These are phyloP conservation scores for Penicillium sumatraense DNA, from an alignment of 2,329 filamentous ascomycete species.

Conservation along the genomic window DNA sequence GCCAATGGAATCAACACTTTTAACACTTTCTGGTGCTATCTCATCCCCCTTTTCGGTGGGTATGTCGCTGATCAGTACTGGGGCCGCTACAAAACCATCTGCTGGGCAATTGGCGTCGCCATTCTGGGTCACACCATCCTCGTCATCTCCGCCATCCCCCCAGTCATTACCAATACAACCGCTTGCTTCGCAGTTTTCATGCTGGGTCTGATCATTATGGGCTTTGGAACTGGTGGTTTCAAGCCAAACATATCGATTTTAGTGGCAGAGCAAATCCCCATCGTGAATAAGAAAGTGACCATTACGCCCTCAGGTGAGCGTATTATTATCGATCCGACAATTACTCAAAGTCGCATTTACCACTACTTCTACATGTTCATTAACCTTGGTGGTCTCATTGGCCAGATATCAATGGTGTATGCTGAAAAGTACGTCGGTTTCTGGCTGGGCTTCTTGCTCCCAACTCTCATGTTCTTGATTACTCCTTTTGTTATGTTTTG, in stretches of 20 bases:
- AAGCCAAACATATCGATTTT: slow-evolving; percentile 78
- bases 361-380: slow-evolving; percentile 74
- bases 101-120: slow-evolving; percentile 67
- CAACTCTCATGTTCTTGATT: slow-evolving; percentile 66
- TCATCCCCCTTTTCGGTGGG: slow-evolving; percentile 65
- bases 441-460: slow-evolving; percentile 63
- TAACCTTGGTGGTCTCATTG: slow-evolving; percentile 67
- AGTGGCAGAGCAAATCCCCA: slow-evolving; percentile 71
- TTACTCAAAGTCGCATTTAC: slow-evolving; percentile 72
- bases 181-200: slow-evolving; percentile 67
- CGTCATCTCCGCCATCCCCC: slow-evolving; percentile 67
- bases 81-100: slow-evolving; percentile 73
- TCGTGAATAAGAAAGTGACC: slow-evolving; percentile 62
- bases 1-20: slow-evolving; percentile 57
- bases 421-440: slow-evolving; percentile 77
- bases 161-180: slow-evolving; percentile 62
- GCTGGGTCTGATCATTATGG: slow-evolving; percentile 68
- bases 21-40: slow-evolving; percentile 67
- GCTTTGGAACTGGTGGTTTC: slow-evolving; percentile 77
- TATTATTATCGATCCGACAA: slow-evolving; percentile 70
- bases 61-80: slow-evolving; percentile 71
- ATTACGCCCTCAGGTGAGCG: slow-evolving; percentile 62
- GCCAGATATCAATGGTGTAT: slow-evolving; percentile 70
- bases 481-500: slow-evolving; percentile 66
- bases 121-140: slow-evolving; percentile 71